These are phyloP conservation scores for Pseudocohnilembus persalinus DNA, from an alignment of 169 alveolate species.

Conservation along the genomic window DNA sequence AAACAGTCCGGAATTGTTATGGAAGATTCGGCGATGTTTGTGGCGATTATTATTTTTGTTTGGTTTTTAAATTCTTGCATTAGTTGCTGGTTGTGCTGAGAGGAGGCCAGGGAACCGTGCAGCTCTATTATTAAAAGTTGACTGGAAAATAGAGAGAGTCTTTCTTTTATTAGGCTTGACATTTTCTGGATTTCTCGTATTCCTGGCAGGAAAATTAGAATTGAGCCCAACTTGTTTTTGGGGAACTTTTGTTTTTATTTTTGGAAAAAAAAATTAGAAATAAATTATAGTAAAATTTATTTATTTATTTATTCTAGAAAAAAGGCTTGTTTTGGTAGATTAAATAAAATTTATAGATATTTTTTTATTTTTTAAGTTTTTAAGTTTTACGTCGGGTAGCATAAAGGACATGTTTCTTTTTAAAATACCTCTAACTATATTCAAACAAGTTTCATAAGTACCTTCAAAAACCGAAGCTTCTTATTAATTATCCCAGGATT, in stretches of 20 bases:
- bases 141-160: slow-evolving; percentile 14
- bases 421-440: no score
- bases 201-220: slow-evolving; percentile 77
- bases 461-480: not conserved
- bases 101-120: slow-evolving; percentile 58
- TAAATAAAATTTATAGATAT: no score
- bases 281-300: not conserved
- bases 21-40: slow-evolving; percentile 89
- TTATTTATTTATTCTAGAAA: no score
- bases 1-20: slow-evolving; percentile 82
- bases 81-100: slow-evolving; percentile 16
- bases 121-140: slow-evolving; percentile 53
- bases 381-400: no score
- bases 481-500: not conserved
- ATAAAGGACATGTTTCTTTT: no score
- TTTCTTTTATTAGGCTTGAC: slow-evolving; percentile 37
- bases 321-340: no score
- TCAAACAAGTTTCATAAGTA: not conserved
- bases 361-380: no score
- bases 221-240: slow-evolving; percentile 31
- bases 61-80: slow-evolving; percentile 38
- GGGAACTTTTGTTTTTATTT: not conserved
- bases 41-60: slow-evolving; percentile 80
- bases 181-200: slow-evolving; percentile 63
- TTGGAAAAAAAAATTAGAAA: no score